These are phyloP conservation scores for Colletotrichum cuscutae DNA, from an alignment of 2,329 filamentous ascomycete species.

Conservation along the genomic window DNA sequence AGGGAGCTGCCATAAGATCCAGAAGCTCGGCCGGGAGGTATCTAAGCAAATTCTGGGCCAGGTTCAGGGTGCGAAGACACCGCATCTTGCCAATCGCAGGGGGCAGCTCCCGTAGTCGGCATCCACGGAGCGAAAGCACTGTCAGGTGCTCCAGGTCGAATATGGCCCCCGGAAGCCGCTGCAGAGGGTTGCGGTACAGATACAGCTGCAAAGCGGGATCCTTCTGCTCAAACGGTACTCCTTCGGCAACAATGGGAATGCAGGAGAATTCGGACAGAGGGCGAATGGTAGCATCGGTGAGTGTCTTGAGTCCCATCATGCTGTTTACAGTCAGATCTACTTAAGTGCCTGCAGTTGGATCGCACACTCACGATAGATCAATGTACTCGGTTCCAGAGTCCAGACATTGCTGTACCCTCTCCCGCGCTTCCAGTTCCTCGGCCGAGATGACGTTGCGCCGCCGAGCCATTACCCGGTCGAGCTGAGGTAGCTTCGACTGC, in stretches of 20 bases:
- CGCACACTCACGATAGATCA: constrained; percentile 68
- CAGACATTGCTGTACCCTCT: constrained; percentile 61
- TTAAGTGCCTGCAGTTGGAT: not conserved
- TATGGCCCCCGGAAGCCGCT: constrained; percentile 66
- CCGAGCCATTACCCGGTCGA: constrained; percentile 44
- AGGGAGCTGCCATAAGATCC: constrained; percentile 57
- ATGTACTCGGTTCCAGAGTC: constrained; percentile 69
- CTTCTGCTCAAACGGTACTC: constrained; percentile 68
- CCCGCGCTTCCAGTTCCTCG: constrained; percentile 56
- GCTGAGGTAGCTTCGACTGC: constrained; percentile 50
- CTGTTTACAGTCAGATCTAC: constrained; percentile 40
- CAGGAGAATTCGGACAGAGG: constrained; percentile 65
- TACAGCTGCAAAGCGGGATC: constrained; percentile 71
- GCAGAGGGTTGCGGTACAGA: constrained; percentile 68
- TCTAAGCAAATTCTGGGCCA: constrained; percentile 71
- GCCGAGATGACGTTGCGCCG: constrained; percentile 44
- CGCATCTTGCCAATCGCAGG: constrained; percentile 66
- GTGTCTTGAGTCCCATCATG: constrained; percentile 56
- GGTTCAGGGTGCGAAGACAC: constrained; percentile 71
- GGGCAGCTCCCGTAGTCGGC: constrained; percentile 70
- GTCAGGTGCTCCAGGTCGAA: constrained; percentile 72
- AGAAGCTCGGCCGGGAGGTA: constrained; percentile 73
- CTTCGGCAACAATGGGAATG: constrained; percentile 64
- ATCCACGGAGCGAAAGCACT: constrained; percentile 73
- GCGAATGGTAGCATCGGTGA: constrained; percentile 67